These are phyloP conservation scores for Byssoonygena ceratinophila DNA, from an alignment of 2,329 filamentous ascomycete genomes.

Conservation along the genomic window DNA sequence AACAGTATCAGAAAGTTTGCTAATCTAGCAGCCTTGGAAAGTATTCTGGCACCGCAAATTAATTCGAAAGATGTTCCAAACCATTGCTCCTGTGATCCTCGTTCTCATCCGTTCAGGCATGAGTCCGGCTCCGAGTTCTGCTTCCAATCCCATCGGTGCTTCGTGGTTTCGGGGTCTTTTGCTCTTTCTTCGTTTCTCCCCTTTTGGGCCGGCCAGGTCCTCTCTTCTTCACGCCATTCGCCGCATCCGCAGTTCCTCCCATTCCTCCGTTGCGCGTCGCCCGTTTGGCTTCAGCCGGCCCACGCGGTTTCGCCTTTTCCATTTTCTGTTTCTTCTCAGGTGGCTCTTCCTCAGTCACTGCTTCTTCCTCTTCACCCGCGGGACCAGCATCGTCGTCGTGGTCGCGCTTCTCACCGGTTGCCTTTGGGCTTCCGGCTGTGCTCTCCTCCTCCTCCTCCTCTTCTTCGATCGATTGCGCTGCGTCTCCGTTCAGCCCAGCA, in stretches of 20 bases:
- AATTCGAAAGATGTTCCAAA: not conserved
- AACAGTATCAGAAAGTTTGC: not conserved
- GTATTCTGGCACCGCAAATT: not conserved
- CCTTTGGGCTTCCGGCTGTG: slow-evolving; percentile 1
- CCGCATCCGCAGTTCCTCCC: not conserved
- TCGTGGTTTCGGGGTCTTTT: slow-evolving; percentile 16
- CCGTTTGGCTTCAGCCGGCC: slow-evolving; percentile 8
- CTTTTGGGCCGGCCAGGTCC: slow-evolving; percentile 25
- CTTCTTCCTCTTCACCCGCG: slow-evolving; percentile 6
- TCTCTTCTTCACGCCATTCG: slow-evolving; percentile 26
- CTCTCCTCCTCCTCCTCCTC: not conserved
- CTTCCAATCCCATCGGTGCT: slow-evolving; percentile 28
- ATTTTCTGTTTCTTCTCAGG: slow-evolving; percentile 31
- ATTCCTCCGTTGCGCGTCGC: not conserved
- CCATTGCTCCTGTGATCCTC: not conserved
- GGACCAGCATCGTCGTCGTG: slow-evolving; percentile 15
- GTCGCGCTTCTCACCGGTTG: slow-evolving; percentile 22
- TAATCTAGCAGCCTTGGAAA: not conserved
- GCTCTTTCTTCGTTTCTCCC: slow-evolving; percentile 14
- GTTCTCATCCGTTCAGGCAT: slow-evolving; percentile 17
- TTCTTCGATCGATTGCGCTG: not conserved
- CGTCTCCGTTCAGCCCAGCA: not conserved
- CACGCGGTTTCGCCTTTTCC: slow-evolving; percentile 16
- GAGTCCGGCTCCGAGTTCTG: slow-evolving; percentile 32
- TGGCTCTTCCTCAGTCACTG: slow-evolving; percentile 17